Conservation (phyloP, 495 filamentous ascomycete genomes). For the Penicillium turbatum region DNA sequence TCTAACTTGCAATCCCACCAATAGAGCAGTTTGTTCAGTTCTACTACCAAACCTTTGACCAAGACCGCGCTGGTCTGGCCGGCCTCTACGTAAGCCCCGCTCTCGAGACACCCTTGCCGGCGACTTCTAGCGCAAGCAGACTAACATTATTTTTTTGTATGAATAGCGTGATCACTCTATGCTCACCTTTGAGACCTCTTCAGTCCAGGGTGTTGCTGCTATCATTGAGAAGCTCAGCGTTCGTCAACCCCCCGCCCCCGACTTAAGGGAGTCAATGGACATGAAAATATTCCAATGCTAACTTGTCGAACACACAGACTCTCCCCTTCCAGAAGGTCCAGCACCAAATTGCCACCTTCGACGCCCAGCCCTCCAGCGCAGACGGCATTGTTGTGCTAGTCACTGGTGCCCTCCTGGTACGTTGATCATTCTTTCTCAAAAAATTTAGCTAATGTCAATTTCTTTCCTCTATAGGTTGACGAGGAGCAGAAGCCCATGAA, state of each 20-base stretch:
- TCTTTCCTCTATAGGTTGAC: slow-evolving; percentile 58
- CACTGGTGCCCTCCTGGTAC: slow-evolving; percentile 76
- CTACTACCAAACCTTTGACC: slow-evolving; percentile 87
- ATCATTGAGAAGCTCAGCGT: slow-evolving; percentile 81
- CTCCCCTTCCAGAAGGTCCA: slow-evolving; percentile 77
- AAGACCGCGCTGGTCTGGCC: slow-evolving; percentile 53
- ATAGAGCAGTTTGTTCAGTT: slow-evolving; percentile 78
- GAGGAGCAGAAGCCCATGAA: slow-evolving; percentile 74
- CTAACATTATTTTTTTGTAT: slow-evolving; percentile 10
- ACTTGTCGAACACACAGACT: slow-evolving; percentile 38
- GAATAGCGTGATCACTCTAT: slow-evolving; percentile 76
- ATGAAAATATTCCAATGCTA: not conserved
- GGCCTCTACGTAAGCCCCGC: slow-evolving; percentile 69
- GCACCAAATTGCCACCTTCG: slow-evolving; percentile 64
- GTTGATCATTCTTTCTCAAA: slow-evolving; percentile 16
- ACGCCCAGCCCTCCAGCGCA: slow-evolving; percentile 67
- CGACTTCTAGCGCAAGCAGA: not conserved
- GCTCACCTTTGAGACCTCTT: slow-evolving; percentile 80
- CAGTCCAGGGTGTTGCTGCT: slow-evolving; percentile 49
- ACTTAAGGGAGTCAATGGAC: not conserved
- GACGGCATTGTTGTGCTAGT: slow-evolving; percentile 77
- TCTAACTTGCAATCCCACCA: slow-evolving; percentile 14
- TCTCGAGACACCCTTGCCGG: not conserved
- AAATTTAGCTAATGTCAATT: not conserved
- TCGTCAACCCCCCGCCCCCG: slow-evolving; percentile 22